phyloP scores from a whole-genome alignment of 1,139 yeast species.

The Suhomyces terraborum region DNA sequence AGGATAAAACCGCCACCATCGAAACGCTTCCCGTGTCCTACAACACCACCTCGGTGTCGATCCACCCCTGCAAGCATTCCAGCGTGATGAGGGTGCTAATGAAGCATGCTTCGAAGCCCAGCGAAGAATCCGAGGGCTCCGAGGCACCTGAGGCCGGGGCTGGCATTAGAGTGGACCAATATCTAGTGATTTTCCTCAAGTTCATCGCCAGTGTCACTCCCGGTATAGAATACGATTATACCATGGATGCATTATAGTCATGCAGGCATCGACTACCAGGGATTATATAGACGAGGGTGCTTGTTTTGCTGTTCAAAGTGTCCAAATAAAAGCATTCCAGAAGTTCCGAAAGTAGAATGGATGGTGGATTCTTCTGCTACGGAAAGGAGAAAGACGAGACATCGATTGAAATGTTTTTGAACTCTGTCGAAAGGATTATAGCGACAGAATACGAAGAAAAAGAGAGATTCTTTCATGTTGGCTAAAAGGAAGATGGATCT shows the following conservation, averaged over 20 bases:
- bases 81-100: conserved; percentile 88
- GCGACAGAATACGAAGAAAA: too few relatives aligned
- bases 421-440: too few relatives aligned
- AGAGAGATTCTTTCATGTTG: too few relatives aligned
- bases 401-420: too few relatives aligned
- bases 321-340: background rate
- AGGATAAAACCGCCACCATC: conserved; percentile 94
- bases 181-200: conserved; percentile 82
- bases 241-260: conserved; percentile 70
- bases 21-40: conserved; percentile 86
- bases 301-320: background rate
- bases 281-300: background rate
- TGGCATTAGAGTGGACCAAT: conserved; percentile 82
- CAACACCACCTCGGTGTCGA: conserved; percentile 80
- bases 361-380: too few relatives aligned
- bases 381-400: too few relatives aligned
- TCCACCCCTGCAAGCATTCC: conserved; percentile 96
- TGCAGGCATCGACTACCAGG: conserved; percentile 2
- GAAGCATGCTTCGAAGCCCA: conserved; percentile 41
- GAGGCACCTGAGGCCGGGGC: conserved; percentile 26
- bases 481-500: too few relatives aligned
- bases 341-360: background rate
- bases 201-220: conserved; percentile 97
- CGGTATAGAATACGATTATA: conserved; percentile 93
- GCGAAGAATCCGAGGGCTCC: conserved; percentile 17